Conservation (phyloP, 805 yeast species). For the Komagataella pastoris region DNA sequence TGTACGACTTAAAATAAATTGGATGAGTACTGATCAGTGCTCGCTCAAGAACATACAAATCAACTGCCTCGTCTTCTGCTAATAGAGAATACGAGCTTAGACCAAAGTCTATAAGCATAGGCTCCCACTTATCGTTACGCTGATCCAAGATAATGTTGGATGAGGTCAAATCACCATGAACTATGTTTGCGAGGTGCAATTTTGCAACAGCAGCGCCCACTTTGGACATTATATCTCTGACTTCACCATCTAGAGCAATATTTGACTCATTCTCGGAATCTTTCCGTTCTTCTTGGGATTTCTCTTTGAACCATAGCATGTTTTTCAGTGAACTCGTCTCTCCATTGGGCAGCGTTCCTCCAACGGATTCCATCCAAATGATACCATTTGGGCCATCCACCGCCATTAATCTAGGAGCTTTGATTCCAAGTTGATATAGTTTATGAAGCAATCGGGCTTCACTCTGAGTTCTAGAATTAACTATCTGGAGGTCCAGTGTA, state of each 20-base stretch:
- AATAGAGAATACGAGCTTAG: slow-evolving; percentile 62
- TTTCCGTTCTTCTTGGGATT: slow-evolving; percentile 10
- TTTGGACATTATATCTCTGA: slow-evolving; percentile 26
- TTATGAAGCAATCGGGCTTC: slow-evolving; percentile 71
- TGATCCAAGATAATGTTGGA: slow-evolving; percentile 58
- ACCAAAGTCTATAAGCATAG: slow-evolving; percentile 84
- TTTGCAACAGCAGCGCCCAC: slow-evolving; percentile 62
- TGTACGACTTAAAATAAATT: slow-evolving; percentile 46
- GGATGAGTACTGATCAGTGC: slow-evolving; percentile 91
- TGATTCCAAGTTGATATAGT: slow-evolving; percentile 38
- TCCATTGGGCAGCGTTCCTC: slow-evolving; percentile 38
- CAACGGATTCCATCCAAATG: slow-evolving; percentile 80
- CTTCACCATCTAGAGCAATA: slow-evolving; percentile 18
- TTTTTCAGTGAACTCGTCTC: slow-evolving; percentile 54
- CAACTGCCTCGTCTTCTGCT: slow-evolving; percentile 95
- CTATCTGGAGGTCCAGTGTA: slow-evolving; percentile 58
- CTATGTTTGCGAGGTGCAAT: slow-evolving; percentile 63
- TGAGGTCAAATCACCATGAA: slow-evolving; percentile 91
- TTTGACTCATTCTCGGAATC: slow-evolving; percentile 8
- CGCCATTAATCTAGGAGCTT: slow-evolving; percentile 61
- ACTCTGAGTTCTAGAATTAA: slow-evolving; percentile 69
- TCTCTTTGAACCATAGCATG: slow-evolving; percentile 53
- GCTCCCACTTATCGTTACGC: slow-evolving; percentile 17
- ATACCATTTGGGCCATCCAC: slow-evolving; percentile 70
- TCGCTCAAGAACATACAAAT: slow-evolving; percentile 83